Conservation (phyloP, 208 protist species). For the Strigomonas culicis region DNA sequence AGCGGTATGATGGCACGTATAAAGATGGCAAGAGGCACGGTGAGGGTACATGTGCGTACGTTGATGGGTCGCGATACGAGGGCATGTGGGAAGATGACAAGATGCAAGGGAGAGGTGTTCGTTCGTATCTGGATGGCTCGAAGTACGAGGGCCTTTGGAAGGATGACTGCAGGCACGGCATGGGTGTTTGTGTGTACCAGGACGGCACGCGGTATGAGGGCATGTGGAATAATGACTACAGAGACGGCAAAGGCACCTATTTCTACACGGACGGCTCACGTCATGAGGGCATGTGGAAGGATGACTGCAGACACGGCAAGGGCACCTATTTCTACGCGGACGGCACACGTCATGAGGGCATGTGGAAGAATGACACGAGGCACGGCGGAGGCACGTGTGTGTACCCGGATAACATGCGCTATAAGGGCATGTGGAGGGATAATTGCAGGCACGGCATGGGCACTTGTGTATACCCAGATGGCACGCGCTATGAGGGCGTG, state of each 20-base stretch:
- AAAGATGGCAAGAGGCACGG: slow-evolving; percentile 51
- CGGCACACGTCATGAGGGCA: slow-evolving; percentile 43
- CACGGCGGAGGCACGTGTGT: slow-evolving; percentile 38
- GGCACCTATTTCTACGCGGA: slow-evolving; percentile 52
- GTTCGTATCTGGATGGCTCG: slow-evolving; percentile 63
- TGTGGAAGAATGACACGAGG: slow-evolving; percentile 61
- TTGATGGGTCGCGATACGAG: slow-evolving; percentile 49
- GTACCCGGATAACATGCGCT: slow-evolving; percentile 45
- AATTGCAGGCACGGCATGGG: no score
- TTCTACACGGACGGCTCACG: slow-evolving; percentile 33
- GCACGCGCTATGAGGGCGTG: slow-evolving; percentile 44
- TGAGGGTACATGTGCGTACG: slow-evolving; percentile 27
- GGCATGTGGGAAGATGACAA: slow-evolving; percentile 62
- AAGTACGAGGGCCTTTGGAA: slow-evolving; percentile 79
- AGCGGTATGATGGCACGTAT: slow-evolving; percentile 81
- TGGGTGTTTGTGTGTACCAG: no score
- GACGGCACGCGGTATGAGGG: no score
- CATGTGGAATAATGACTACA: no score
- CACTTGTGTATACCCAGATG: no score
- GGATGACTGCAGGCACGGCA: slow-evolving; percentile 46
- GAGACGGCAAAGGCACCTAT: neutral
- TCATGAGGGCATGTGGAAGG: slow-evolving; percentile 57
- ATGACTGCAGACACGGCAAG: slow-evolving; percentile 55
- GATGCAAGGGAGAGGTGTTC: no score
- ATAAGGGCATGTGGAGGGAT: slow-evolving; percentile 41